phyloP scores from a whole-genome alignment of 805 yeast genomes.

The Saccharomycopsis schoenii region DNA sequence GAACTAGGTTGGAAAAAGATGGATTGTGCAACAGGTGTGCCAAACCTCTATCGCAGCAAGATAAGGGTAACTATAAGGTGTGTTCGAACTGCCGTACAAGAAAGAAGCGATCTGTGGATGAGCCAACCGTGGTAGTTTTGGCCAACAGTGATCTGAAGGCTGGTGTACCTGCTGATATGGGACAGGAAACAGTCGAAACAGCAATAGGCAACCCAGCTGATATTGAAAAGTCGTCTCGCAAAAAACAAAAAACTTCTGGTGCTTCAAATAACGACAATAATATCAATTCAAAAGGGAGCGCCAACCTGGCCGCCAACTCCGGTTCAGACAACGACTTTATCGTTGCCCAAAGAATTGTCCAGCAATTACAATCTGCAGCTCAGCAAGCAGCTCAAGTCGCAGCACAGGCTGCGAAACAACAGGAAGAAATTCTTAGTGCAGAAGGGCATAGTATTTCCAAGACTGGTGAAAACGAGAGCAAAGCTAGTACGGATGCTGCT shows the following conservation, averaged over 20 bases:
- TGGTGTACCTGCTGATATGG: not conserved
- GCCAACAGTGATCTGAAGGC: conserved; percentile 1
- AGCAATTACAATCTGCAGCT: conserved; percentile 16
- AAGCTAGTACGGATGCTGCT: not conserved
- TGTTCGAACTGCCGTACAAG: conserved; percentile 44
- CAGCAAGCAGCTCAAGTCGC: conserved; percentile 3
- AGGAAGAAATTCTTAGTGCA: conserved; percentile 9
- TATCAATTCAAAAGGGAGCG: conserved; percentile 8
- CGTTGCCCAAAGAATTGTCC: conserved; percentile 13
- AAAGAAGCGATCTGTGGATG: conserved; percentile 30
- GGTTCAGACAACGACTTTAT: conserved; percentile 5
- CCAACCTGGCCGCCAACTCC: conserved; percentile 8
- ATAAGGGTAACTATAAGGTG: conserved; percentile 44
- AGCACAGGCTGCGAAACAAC: conserved; percentile 7
- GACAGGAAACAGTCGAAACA: not conserved
- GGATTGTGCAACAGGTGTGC: conserved; percentile 62
- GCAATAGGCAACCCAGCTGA: not conserved
- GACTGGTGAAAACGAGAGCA: not conserved
- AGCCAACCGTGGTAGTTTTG: not conserved
- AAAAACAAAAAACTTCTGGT: conserved; percentile 13
- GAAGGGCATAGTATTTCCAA: not conserved
- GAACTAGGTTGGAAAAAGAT: conserved; percentile 44
- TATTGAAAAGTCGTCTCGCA: conserved; percentile 13
- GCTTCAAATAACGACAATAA: conserved; percentile 12
- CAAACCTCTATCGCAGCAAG: conserved; percentile 33